Conservation (phyloP, 1,139 yeast genomes). For the Lizanozyma gosingica region DNA sequence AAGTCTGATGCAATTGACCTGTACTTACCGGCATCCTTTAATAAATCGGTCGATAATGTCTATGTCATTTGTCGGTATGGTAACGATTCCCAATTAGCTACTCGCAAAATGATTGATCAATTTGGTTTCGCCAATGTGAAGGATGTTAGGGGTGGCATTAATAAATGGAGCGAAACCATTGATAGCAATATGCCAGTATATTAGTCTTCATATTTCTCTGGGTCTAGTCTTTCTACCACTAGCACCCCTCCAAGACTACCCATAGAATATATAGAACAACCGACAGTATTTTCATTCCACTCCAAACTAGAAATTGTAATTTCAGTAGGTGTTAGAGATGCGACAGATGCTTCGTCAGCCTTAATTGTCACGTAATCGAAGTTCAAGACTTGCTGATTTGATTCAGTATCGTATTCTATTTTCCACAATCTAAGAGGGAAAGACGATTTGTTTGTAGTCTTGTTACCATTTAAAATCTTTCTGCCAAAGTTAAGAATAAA, state of each 20-base stretch:
- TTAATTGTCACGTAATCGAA: constrained; percentile 20
- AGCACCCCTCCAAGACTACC: constrained; percentile 60
- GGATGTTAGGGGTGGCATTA: constrained; percentile 75
- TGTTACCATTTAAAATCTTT: constrained; percentile 26
- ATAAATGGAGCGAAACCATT: constrained; percentile 56
- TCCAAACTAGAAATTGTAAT: constrained; percentile 44
- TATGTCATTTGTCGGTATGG: constrained; percentile 78
- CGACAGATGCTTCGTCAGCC: constrained; percentile 19
- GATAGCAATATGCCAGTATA: constrained; percentile 64
- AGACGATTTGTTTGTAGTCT: constrained; percentile 20
- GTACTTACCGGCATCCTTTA: constrained; percentile 15
- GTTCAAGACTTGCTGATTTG: constrained; percentile 11
- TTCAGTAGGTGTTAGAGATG: constrained; percentile 43
- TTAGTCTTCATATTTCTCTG: constrained; percentile 15
- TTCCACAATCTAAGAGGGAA: constrained; percentile 32
- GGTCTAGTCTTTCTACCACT: constrained; percentile 49
- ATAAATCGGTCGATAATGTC: constrained; percentile 14
- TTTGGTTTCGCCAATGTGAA: constrained; percentile 41
- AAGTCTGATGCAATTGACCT: constrained; percentile 20
- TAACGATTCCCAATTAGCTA: constrained; percentile 82
- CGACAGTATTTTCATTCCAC: constrained; percentile 50
- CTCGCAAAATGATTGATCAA: constrained; percentile 41
- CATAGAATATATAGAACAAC: constrained; percentile 58
- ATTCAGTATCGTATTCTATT: constrained; percentile 10
- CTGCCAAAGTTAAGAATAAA: constrained; percentile 27